Conservation (phyloP, 2,329 filamentous ascomycete genomes). For the Exserohilum rostratum region DNA sequence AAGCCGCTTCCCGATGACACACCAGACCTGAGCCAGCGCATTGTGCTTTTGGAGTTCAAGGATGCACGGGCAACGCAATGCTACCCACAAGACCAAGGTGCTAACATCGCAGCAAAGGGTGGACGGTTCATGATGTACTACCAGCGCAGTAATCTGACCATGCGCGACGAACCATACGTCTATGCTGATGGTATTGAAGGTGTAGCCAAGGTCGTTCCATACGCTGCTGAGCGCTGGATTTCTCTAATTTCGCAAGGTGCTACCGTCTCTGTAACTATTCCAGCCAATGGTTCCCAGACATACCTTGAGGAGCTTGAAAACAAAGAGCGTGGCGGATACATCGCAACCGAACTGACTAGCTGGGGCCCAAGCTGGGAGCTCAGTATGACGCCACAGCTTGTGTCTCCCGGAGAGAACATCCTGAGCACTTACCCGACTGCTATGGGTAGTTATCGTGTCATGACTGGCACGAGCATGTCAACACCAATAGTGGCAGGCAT, state of each 20-base stretch:
- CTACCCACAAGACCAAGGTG: slow-evolving; percentile 23
- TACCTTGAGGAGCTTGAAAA: slow-evolving; percentile 23
- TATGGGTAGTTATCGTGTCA: slow-evolving; percentile 55
- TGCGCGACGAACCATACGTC: slow-evolving; percentile 21
- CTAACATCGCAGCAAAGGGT: slow-evolving; percentile 54
- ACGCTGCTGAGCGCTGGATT: slow-evolving; percentile 18
- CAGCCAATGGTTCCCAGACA: slow-evolving; percentile 11
- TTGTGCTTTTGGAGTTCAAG: slow-evolving; percentile 51
- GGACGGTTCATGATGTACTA: slow-evolving; percentile 57
- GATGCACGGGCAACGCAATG: slow-evolving; percentile 19
- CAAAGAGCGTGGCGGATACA: slow-evolving; percentile 15
- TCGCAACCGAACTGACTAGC: slow-evolving; percentile 40
- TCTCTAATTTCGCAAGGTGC: slow-evolving; percentile 17
- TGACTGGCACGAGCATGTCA: slow-evolving; percentile 64
- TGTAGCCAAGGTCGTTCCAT: slow-evolving; percentile 12
- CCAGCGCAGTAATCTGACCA: slow-evolving; percentile 16
- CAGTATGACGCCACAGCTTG: slow-evolving; percentile 62
- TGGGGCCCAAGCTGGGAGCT: slow-evolving; percentile 69
- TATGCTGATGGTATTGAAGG: slow-evolving; percentile 23
- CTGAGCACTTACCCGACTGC: slow-evolving; percentile 62
- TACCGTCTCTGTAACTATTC: slow-evolving; percentile 20
- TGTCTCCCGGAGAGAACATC: slow-evolving; percentile 63
- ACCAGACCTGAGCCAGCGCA: slow-evolving; percentile 62
- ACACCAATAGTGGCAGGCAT: slow-evolving; percentile 24
- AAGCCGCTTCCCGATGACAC: slow-evolving; percentile 58